Evolutionary conservation across 805 yeast genomes (phyloP).

Genomic region (Kazachstania viticola): DNA sequence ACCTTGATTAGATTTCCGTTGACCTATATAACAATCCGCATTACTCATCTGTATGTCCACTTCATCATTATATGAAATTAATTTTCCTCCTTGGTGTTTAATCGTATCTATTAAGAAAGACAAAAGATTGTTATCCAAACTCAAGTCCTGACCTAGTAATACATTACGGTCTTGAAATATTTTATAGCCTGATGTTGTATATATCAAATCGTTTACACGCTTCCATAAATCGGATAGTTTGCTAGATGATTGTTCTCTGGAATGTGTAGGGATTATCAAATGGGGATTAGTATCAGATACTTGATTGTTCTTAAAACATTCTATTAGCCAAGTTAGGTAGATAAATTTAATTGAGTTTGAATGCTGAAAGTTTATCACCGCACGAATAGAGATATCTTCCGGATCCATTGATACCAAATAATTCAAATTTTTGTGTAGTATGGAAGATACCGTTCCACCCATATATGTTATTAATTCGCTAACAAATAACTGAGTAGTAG

Average conservation of each 20-base stretch:
- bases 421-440: conserved; percentile 58
- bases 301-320: conserved; percentile 44
- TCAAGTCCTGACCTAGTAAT: conserved; percentile 44
- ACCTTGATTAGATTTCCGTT: conserved; percentile 45
- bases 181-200: neutral
- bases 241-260: conserved; percentile 2
- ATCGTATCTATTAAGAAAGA: conserved; percentile 35
- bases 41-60: conserved; percentile 10
- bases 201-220: neutral
- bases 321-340: conserved; percentile 70
- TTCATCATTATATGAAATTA: conserved; percentile 20
- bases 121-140: conserved; percentile 35
- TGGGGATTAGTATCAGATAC: conserved; percentile 45
- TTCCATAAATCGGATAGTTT: conserved; percentile 7
- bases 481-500: conserved; percentile 53
- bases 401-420: conserved; percentile 56
- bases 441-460: conserved; percentile 64
- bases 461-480: conserved; percentile 46
- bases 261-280: conserved; percentile 22
- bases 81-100: conserved; percentile 42
- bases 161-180: conserved; percentile 28
- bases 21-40: conserved; percentile 48
- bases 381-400: conserved; percentile 49
- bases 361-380: conserved; percentile 28
- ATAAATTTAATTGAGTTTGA: conserved; percentile 37